Base-by-base conservation (phyloP, 169 alveolate species). In the Plasmodium billcollinsi region DNA sequence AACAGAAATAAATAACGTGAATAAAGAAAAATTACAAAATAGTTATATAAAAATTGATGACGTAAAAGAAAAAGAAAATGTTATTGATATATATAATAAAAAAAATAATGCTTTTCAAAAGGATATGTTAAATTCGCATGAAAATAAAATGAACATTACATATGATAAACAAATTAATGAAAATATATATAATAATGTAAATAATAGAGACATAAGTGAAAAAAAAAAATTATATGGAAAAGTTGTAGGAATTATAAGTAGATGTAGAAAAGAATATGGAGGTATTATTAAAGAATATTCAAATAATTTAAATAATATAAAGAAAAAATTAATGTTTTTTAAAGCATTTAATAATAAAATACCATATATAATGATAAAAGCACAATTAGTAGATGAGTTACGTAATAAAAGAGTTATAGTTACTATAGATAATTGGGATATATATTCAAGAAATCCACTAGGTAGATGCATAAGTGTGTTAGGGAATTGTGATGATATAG, bases 381-480 rank as follows among this genome's bases (percentile, higher is more conserved):
- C 98, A 20, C 75, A 95, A 14, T 93, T 91, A 71, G 95, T 95
- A 26, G 85, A 93, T 11, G 94, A 91, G 14, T 91, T 97, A 76
- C 97, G 97, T 29, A 93, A 95, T 83, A 96, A 97, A 94, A 92
- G 99, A 72, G 95, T 98, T 54, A 97, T 95, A 26, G 98, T 97
- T 7, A 96, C 91, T 11, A 94, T 97, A 18, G 99, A 96, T 88
- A 66, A 76, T 9, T 97, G 99, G 99, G 96, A 92, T 26, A 67
- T 93, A 7, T 72, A 76, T 49, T 93, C 98, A 11, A 94, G 94
- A 24, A 90, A 93, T 45, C 99, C 99, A 3, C 69, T 90, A 74
- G 99, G 99, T 33, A 99, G 98, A 90, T 95, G 98, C 95, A 95
- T 95, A 26, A 96, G 96, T 76, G 93, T 97, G 2, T 49, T 98